A percentile compares a stretch with the other conserved stretches of the same genome.
Evolutionary conservation across 192 early-diverging fungal genomes (phyloP).

Genomic region (Coemansia sp.): DNA sequence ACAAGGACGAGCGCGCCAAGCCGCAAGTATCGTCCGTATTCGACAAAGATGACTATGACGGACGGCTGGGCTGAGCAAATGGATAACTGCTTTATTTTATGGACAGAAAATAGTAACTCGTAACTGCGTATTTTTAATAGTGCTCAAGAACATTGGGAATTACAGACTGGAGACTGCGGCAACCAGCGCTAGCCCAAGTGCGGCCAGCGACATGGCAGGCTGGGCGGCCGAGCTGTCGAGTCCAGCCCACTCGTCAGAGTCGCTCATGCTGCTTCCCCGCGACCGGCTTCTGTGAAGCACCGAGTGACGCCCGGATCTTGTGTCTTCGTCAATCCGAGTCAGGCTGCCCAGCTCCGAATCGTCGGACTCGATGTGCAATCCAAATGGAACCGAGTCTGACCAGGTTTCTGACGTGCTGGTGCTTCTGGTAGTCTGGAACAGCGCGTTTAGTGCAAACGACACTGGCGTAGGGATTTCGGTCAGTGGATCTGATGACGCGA

Average conservation of each 20-base stretch:
- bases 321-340: neutral
- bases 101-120: neutral
- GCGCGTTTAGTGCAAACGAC: conserved; percentile 39
- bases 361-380: conserved; percentile 34
- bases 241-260: conserved; percentile 30
- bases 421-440: conserved; percentile 16
- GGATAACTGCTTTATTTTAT: neutral
- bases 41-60: conserved; percentile 24
- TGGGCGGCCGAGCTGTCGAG: conserved; percentile 30
- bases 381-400: conserved; percentile 32
- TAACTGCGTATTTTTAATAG: neutral
- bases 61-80: conserved; percentile 42
- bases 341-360: neutral
- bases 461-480: conserved; percentile 14
- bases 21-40: conserved; percentile 29
- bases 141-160: neutral
- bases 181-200: conserved; percentile 21
- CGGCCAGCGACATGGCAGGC: conserved; percentile 42
- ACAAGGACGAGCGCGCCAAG: conserved; percentile 58
- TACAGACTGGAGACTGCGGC: neutral
- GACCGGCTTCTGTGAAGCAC: conserved; percentile 6
- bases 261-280: conserved; percentile 13
- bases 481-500: neutral
- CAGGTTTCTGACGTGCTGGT: neutral
- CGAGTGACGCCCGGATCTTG: neutral